Base-by-base conservation (phyloP, 2,329 filamentous ascomycete genomes). In the Thermothelomyces thermophilus region DNA sequence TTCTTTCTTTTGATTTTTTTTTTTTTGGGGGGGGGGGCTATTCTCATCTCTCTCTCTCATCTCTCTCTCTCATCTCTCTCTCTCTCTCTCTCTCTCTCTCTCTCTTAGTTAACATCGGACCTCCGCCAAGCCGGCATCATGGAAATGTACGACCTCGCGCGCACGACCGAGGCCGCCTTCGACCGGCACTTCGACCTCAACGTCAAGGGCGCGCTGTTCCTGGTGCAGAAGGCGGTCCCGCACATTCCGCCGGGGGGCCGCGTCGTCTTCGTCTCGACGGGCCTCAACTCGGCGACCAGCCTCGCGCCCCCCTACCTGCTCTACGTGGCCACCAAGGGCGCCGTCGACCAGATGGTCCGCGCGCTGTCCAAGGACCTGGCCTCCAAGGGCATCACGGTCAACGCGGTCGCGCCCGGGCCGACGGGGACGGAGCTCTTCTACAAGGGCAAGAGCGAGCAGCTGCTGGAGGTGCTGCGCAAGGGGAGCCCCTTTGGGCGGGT, bases 261-360 rank as follows among this genome's bases (percentile, higher is more conserved):
- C n/a, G 67, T 81, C 46, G 66, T 81, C 52, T 68, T 82, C 51
- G 65, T 81, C 54, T 76, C 74, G 3, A 77, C 75, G 0, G 63
- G 63, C 16, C 54, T 68, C 37, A 67, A 63, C 34, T 59, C 57
- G 13, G 58, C 63, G 3, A 70, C 68, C 1, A 65, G 61, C 3
- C 65, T 80, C 1, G 47, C 65, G 22, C 68, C 74, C 0, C 54
- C 60, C 0, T 78, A 79, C 54, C 65, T 75, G 14, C 66, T 79
- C 8, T 83, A 83, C 60, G 68, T 68, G 9, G 66, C 72, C 0
- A 77, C 74, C 37, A 83, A 83, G 59, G 79, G 77, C 41, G 76
- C 79, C 8, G 70, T 83, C 35, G 78, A 83, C 62, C 76, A 81
- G 62, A 73, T 82, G 66, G 73, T 73, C 0, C 71, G 77, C 10